Conservation (phyloP, 148 eudicot species). For the Gaultheria prostrata region DNA sequence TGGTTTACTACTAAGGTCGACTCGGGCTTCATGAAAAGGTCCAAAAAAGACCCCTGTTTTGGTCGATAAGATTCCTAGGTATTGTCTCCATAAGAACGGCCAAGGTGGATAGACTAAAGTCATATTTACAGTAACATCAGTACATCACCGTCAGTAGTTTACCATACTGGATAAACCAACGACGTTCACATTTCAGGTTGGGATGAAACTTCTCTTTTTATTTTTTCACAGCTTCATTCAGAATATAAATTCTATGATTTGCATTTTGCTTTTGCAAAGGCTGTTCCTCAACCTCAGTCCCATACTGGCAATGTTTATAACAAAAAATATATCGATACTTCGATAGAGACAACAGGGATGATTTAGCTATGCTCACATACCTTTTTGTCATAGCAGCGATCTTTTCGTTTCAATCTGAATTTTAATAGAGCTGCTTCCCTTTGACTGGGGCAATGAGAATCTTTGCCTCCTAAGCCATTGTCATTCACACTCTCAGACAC, state of each 20-base stretch:
- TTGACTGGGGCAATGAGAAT: constrained; percentile 38
- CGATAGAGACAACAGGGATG: background rate
- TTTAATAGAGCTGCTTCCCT: constrained; percentile 79
- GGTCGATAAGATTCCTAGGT: no score
- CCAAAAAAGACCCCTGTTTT: no score
- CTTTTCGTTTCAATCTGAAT: constrained; percentile 86
- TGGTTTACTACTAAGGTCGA: no score
- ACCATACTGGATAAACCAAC: background rate
- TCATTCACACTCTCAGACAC: constrained; percentile 36
- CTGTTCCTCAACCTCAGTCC: background rate
- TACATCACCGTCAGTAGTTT: background rate
- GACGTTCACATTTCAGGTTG: background rate
- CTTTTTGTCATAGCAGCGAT: constrained; percentile 94
- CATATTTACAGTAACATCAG: no score
- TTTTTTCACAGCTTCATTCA: background rate
- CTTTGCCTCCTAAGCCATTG: constrained; percentile 12
- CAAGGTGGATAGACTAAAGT: background rate
- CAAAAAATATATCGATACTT: constrained; percentile 12
- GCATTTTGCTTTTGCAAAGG: background rate
- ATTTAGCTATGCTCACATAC: constrained; percentile 29
- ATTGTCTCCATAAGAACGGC: background rate
- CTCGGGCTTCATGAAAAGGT: no score
- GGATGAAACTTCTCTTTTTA: background rate
- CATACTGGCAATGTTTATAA: background rate
- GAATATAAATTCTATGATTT: background rate